These are phyloP conservation scores for Juglanconis oblonga DNA, from an alignment of 2,329 filamentous ascomycete species.

Conservation along the genomic window DNA sequence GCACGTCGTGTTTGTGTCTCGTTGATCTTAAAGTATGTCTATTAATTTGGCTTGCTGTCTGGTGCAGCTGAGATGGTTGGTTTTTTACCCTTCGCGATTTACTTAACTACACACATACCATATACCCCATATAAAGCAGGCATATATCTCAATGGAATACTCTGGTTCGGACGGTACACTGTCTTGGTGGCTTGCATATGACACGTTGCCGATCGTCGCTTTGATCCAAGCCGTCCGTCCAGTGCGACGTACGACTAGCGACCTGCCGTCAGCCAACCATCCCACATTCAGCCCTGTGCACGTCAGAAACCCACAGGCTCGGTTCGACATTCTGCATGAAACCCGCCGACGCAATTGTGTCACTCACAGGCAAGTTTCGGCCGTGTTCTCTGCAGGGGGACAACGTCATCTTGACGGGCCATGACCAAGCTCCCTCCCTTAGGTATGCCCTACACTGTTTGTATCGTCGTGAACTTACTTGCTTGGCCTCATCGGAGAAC, in stretches of 20 bases:
- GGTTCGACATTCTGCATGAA: no score
- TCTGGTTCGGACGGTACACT: not conserved
- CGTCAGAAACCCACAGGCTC: no score
- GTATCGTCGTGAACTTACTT: not conserved
- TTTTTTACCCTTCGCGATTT: not conserved
- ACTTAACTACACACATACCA: not conserved
- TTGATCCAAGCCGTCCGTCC: no score
- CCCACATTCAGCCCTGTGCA: no score
- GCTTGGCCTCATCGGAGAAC: not conserved
- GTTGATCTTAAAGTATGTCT: not conserved
- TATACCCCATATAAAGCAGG: constrained; percentile 10
- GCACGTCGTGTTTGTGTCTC: not conserved
- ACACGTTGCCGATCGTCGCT: no score
- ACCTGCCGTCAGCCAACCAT: no score
- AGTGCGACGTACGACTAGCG: no score
- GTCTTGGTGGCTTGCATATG: not conserved
- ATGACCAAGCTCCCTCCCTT: no score
- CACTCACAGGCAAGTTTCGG: no score
- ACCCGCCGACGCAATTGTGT: no score
- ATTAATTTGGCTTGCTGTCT: not conserved
- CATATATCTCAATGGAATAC: not conserved
- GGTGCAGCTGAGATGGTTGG: not conserved
- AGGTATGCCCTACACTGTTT: not conserved
- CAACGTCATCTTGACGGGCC: no score
- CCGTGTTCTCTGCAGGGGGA: no score